Percentiles rank a stretch among this genome's conserved stretches.
Conservation (phyloP, 306 rosid genomes). For the Citrullus colocynthis region DNA sequence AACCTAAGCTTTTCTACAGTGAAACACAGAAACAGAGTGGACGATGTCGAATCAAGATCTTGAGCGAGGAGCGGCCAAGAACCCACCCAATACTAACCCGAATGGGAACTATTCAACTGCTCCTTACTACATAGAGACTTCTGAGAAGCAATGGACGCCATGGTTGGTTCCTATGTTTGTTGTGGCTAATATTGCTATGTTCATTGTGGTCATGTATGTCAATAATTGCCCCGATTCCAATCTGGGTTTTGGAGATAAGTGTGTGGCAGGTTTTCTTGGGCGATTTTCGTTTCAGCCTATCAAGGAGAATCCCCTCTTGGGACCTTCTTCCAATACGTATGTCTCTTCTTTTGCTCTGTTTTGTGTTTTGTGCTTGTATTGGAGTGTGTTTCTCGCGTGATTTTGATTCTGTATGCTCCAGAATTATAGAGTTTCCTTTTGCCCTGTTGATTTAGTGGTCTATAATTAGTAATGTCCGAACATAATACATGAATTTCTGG, state of each 20-base stretch:
- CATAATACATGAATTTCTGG: neutral
- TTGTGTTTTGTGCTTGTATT: neutral
- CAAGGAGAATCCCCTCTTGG: conserved; percentile 38
- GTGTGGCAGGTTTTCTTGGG: conserved; percentile 30
- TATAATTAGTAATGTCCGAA: neutral
- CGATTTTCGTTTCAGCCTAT: conserved; percentile 36
- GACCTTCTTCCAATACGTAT: conserved; percentile 35
- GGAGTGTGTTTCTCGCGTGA: neutral
- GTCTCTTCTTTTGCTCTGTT: neutral
- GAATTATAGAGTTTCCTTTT: neutral
- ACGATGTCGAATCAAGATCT: conserved; percentile 29
- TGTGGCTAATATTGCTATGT: conserved; percentile 28
- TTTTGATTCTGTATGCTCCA: neutral
- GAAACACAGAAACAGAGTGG: neutral
- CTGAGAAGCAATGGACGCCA: conserved; percentile 32
- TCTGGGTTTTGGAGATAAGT: conserved; percentile 10
- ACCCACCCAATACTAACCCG: conserved; percentile 4
- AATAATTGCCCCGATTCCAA: conserved; percentile 31
- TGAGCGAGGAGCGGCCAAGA: conserved; percentile 31
- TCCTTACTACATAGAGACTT: conserved; percentile 23
- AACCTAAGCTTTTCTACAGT: neutral
- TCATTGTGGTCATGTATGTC: conserved; percentile 25
- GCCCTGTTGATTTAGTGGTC: neutral
- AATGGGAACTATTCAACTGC: conserved; percentile 2
- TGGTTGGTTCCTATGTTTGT: conserved; percentile 40